A percentile compares a stretch with the other conserved stretches of the same genome.
phyloP scores from a whole-genome alignment of 2,329 filamentous ascomycete genomes.

The Penicillium sp. region DNA sequence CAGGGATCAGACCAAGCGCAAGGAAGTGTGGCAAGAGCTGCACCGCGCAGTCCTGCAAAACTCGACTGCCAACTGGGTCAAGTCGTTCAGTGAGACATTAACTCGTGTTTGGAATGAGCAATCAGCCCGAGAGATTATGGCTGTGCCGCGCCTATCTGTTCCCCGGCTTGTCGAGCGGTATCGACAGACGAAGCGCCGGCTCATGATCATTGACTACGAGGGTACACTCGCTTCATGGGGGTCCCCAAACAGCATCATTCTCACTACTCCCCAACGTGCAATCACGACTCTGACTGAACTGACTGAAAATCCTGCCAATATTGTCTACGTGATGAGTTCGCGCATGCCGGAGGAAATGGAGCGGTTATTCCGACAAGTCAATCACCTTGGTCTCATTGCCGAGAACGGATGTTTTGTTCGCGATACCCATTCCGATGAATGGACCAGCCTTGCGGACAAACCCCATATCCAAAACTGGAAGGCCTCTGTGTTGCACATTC shows the following conservation, averaged over 20 bases:
- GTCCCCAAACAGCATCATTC: slow-evolving; percentile 76
- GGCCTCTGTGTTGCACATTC: slow-evolving; percentile 72
- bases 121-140: slow-evolving; percentile 76
- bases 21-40: slow-evolving; percentile 69
- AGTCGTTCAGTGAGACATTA: slow-evolving; percentile 68
- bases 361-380: slow-evolving; percentile 76
- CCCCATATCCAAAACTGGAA: slow-evolving; percentile 75
- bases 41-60: slow-evolving; percentile 72
- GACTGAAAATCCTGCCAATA: slow-evolving; percentile 73
- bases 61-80: slow-evolving; percentile 83
- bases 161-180: slow-evolving; percentile 65
- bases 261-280: slow-evolving; percentile 81
- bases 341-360: slow-evolving; percentile 85
- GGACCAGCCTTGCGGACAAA: slow-evolving; percentile 74
- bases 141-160: slow-evolving; percentile 79
- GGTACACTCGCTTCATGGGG: slow-evolving; percentile 88
- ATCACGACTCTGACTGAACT: slow-evolving; percentile 80
- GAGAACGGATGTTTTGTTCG: slow-evolving; percentile 93
- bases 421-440: slow-evolving; percentile 63
- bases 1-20: slow-evolving; percentile 73
- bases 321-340: slow-evolving; percentile 91
- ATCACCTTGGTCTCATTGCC: slow-evolving; percentile 81
- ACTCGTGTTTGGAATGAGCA: slow-evolving; percentile 79
- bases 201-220: slow-evolving; percentile 93
- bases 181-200: slow-evolving; percentile 60